Conservation (phyloP, 1,284 basidiomycete species). For the Chalciporus sp. region DNA sequence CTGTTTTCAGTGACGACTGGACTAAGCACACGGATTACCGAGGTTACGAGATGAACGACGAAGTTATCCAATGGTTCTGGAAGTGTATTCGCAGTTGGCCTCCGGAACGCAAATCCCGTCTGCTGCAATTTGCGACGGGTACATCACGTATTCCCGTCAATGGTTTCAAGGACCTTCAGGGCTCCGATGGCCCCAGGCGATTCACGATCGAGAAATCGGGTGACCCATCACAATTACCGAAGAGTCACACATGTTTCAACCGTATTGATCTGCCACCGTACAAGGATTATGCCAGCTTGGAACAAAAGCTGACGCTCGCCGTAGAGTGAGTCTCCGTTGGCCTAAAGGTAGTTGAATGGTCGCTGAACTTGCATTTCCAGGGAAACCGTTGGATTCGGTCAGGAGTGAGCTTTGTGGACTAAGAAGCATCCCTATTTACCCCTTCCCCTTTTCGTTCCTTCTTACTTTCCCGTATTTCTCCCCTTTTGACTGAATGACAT, state of each 20-base stretch:
- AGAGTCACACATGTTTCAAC: constrained; percentile 87
- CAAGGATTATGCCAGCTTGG: constrained; percentile 79
- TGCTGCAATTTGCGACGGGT: constrained; percentile 91
- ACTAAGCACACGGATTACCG: constrained; percentile 78
- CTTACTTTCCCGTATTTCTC: constrained; percentile 1
- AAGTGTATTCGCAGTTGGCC: constrained; percentile 93
- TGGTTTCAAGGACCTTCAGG: constrained; percentile 94
- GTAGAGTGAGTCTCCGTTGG: constrained; percentile 63
- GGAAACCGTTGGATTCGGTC: constrained; percentile 74
- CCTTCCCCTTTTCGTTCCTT: background rate
- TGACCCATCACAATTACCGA: constrained; percentile 83
- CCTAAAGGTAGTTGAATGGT: background rate
- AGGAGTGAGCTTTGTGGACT: constrained; percentile 45
- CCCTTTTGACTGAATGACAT: constrained; percentile 16
- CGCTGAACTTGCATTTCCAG: constrained; percentile 36
- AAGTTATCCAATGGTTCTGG: constrained; percentile 98
- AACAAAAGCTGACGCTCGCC: constrained; percentile 83
- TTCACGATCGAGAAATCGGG: constrained; percentile 93
- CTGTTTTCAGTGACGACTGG: constrained; percentile 63
- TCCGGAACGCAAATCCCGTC: constrained; percentile 86
- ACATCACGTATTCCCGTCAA: constrained; percentile 92
- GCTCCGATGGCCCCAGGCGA: constrained; percentile 87
- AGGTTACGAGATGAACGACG: constrained; percentile 75
- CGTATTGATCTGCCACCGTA: constrained; percentile 86
- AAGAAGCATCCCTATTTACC: constrained; percentile 20